A percentile compares a stretch with the other conserved stretches of the same genome.
phyloP scores from a whole-genome alignment of 208 protist genomes.

The Strigomonas culicis region DNA sequence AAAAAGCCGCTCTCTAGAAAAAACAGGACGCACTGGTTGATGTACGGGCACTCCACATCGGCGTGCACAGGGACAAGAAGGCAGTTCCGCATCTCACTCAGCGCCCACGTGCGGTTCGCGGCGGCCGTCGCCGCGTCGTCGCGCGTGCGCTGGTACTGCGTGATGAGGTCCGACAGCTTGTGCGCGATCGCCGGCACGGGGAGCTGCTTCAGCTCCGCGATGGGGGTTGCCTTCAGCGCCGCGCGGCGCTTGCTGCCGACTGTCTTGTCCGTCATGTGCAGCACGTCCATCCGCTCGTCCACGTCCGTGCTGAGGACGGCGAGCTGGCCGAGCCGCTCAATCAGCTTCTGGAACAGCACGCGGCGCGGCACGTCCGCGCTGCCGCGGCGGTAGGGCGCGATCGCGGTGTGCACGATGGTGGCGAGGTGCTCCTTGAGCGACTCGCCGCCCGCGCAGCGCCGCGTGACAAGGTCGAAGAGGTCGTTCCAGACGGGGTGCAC shows the following conservation, averaged over 20 bases:
- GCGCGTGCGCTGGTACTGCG: slow-evolving; percentile 55
- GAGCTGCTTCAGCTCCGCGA: slow-evolving; percentile 63
- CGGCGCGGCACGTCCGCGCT: slow-evolving; percentile 69
- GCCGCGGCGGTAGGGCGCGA: slow-evolving; percentile 82
- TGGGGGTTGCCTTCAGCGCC: slow-evolving; percentile 57
- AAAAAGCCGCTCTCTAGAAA: slow-evolving; percentile 76
- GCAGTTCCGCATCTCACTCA: slow-evolving; percentile 77
- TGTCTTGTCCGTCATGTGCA: slow-evolving; percentile 70
- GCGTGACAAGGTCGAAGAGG: slow-evolving; percentile 65
- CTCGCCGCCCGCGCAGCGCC: slow-evolving; percentile 66
- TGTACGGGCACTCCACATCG: slow-evolving; percentile 49
- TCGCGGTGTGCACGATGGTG: slow-evolving; percentile 79
- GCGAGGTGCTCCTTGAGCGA: slow-evolving; percentile 84
- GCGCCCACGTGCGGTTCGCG: slow-evolving; percentile 78
- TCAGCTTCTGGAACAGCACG: slow-evolving; percentile 74
- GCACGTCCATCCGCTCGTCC: slow-evolving; percentile 58
- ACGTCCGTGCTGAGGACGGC: slow-evolving; percentile 70
- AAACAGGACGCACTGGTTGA: slow-evolving; percentile 43
- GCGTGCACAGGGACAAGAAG: slow-evolving; percentile 63
- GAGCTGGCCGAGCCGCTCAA: slow-evolving; percentile 69
- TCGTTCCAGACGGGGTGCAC: slow-evolving; percentile 88
- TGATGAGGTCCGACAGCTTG: slow-evolving; percentile 71
- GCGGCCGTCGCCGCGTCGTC: slow-evolving; percentile 50
- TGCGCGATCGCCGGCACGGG: slow-evolving; percentile 45
- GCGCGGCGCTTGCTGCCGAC: slow-evolving; percentile 70